Base-by-base conservation (phyloP, 495 filamentous ascomycete genomes). In the Xylaria palmicola region DNA sequence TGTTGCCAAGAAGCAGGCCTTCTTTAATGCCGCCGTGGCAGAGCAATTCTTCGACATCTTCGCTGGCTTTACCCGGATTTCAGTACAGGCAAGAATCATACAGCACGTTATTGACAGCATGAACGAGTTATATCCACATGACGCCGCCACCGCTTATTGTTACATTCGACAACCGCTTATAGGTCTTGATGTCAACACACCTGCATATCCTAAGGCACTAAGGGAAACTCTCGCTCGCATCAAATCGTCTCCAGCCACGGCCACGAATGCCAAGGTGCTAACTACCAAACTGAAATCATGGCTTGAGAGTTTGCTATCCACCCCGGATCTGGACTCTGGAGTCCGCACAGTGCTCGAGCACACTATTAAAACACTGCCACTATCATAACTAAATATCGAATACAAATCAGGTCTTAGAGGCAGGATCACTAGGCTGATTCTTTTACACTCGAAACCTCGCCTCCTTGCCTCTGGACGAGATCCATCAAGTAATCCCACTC, bases 401-500 rank as follows among this genome's bases (percentile, higher is more conserved):
- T 34, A 15, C 12, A n/a, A 41, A 44, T 39, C 6, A 45, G 19
- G 37, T 22, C 24, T 52, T 13, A 19, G 13, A 52, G 37, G 36
- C 48, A 44, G 45, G 27, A 27, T 22, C 10, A 52, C 41, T 36
- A 24, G 22, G 19, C 29, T 61, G 12, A 2, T 39, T 54, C 8
- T 19, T 43, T 24, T 32, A 20, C 9, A 22, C 44, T 10, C 9
- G 34, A 32, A 17, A 41, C 59, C 61, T 66, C 69, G 15, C 69
- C 69, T n/a, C 69, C 67, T 40, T 58, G 64, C 70, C 76, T 69
- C 62, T 78, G 72, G 34, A 81, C 83, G 8, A 85, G 66, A 5
- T 75, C 74, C 65, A 88, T 79, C 59, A 98, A 85, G 68, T 89
- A 93, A 22, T 90, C 78, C 90, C 93, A 98, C 72, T 97, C 88